phyloP scores from a whole-genome alignment of 805 yeast genomes.

The Lipomyces starkeyi region DNA sequence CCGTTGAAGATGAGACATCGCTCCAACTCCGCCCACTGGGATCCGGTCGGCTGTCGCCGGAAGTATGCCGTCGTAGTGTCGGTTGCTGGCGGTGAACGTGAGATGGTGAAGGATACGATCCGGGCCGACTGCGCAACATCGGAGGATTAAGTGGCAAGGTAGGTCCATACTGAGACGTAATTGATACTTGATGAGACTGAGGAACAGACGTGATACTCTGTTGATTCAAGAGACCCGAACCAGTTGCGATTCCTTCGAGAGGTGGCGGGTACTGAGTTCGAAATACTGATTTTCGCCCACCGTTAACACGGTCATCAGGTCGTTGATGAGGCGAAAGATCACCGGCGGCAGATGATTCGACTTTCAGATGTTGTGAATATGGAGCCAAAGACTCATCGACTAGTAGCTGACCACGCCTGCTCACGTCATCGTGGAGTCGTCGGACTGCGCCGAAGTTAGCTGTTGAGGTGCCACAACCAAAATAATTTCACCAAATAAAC shows the following conservation, averaged over 20 bases:
- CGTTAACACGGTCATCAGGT: slow-evolving; percentile 14
- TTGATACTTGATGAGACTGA: slow-evolving; percentile 2
- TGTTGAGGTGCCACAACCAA: background rate
- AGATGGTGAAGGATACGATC: slow-evolving; percentile 32
- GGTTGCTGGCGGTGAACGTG: slow-evolving; percentile 14
- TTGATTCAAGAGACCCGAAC: background rate
- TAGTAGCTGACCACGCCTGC: slow-evolving; percentile 15
- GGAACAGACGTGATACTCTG: background rate
- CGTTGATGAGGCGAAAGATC: slow-evolving; percentile 22
- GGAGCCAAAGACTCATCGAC: slow-evolving; percentile 15
- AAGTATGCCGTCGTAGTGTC: slow-evolving; percentile 28
- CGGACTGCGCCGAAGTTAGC: slow-evolving; percentile 12
- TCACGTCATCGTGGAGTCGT: slow-evolving; percentile 19
- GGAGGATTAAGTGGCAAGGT: slow-evolving; percentile 21
- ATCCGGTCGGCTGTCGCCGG: slow-evolving; percentile 22
- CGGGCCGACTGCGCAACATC: slow-evolving; percentile 26
- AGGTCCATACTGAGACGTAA: background rate
- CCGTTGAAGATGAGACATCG: slow-evolving; percentile 25
- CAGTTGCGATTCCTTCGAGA: background rate
- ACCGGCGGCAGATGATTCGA: slow-evolving; percentile 11
- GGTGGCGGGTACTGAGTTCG: background rate
- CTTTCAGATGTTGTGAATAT: slow-evolving; percentile 9
- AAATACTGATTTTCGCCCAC: slow-evolving; percentile 1
- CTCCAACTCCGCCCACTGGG: slow-evolving; percentile 21
- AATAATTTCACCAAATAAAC: background rate